Conservation (phyloP, 2,329 filamentous ascomycete species). For the Epicoccum nigrum region DNA sequence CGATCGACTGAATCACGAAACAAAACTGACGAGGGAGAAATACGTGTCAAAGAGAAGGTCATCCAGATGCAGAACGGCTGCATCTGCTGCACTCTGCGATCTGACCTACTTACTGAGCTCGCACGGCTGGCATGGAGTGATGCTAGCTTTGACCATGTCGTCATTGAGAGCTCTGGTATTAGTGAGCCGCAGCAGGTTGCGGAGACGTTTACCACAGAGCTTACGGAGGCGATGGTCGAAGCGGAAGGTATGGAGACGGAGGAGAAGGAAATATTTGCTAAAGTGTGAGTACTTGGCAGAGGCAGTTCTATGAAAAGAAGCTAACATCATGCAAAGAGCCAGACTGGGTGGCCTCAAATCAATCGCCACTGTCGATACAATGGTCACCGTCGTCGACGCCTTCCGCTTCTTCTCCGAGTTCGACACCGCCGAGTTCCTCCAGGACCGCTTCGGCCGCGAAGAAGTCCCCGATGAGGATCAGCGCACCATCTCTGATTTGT, state of each 20-base stretch:
- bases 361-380: constrained; percentile 71
- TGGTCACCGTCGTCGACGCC: constrained; percentile 74
- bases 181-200: constrained; percentile 77
- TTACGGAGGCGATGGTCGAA: constrained; percentile 55
- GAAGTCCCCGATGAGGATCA: constrained; percentile 69
- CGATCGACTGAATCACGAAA: constrained; percentile 48
- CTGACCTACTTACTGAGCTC: constrained; percentile 73
- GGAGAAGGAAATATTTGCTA: constrained; percentile 53
- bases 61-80: constrained; percentile 73
- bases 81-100: constrained; percentile 76
- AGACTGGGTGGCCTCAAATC: constrained; percentile 66
- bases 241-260: constrained; percentile 50
- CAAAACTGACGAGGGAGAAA: constrained; percentile 36
- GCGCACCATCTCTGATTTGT: constrained; percentile 74
- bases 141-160: constrained; percentile 71
- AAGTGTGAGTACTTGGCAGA: constrained; percentile 49
- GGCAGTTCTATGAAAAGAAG: neutral
- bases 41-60: constrained; percentile 68
- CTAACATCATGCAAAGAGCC: constrained; percentile 26
- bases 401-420: constrained; percentile 77
- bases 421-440: constrained; percentile 71
- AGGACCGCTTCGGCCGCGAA: constrained; percentile 63
- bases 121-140: constrained; percentile 65
- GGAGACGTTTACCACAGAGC: constrained; percentile 69
- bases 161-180: constrained; percentile 75